These are phyloP conservation scores for Ascochyta viciae-villosae DNA, from an alignment of 2,329 filamentous ascomycete species.

Conservation along the genomic window DNA sequence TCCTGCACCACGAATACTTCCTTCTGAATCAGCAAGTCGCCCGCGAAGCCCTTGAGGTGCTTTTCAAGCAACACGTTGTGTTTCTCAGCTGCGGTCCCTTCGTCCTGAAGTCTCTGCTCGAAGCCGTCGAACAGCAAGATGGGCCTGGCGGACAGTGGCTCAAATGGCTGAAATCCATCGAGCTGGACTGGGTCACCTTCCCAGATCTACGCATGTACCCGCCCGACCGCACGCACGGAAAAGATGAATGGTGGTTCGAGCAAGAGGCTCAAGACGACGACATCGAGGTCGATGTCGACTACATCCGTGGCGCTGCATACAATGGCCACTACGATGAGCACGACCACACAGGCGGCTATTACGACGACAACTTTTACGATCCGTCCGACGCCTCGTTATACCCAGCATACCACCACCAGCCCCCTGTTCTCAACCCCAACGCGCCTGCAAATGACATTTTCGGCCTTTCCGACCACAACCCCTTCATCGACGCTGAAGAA, in stretches of 20 bases:
- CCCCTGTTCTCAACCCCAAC: constrained; percentile 5
- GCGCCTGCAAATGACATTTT: constrained; percentile 35
- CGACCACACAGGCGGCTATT: constrained; percentile 43
- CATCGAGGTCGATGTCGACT: constrained; percentile 38
- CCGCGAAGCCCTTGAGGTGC: constrained; percentile 43
- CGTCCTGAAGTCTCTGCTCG: constrained; percentile 41
- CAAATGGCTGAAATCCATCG: constrained; percentile 39
- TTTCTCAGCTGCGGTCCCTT: constrained; percentile 47
- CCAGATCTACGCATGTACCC: constrained; percentile 43
- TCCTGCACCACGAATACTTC: constrained; percentile 45
- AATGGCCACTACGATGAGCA: constrained; percentile 42
- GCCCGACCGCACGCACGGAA: constrained; percentile 32
- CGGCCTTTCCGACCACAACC: constrained; percentile 40
- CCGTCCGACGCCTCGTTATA: constrained; percentile 36
- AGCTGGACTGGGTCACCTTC: constrained; percentile 47
- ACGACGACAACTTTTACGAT: constrained; percentile 47
- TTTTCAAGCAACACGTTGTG: constrained; percentile 44
- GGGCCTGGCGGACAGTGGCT: constrained; percentile 39
- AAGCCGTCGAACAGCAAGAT: constrained; percentile 35
- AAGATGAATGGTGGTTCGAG: constrained; percentile 39
- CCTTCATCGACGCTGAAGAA: constrained; percentile 42
- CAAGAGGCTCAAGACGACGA: constrained; percentile 15
- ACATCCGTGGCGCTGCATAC: constrained; percentile 34
- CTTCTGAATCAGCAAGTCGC: constrained; percentile 45
- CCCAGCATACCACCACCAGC: constrained; percentile 29